Percentiles rank a stretch among this genome's conserved stretches.
Evolutionary conservation across 331 rosid species (phyloP).

Genomic region (Rosa hybrid): DNA sequence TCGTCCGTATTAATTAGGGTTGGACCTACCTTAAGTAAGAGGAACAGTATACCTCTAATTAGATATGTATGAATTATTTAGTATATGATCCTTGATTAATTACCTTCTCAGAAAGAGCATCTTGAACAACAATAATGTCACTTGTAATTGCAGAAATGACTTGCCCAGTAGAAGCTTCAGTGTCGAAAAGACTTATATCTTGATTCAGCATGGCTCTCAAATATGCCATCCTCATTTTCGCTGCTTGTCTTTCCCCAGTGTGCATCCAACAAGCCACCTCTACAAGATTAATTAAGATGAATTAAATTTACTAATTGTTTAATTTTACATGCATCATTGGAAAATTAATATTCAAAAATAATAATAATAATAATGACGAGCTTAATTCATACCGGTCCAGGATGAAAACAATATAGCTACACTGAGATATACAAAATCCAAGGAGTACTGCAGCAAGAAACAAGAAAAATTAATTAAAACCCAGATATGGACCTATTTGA

Average conservation of each 20-base stretch:
- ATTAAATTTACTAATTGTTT: neutral
- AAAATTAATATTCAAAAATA: neutral
- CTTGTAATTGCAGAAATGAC: slow-evolving; percentile 87
- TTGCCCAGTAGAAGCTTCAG: slow-evolving; percentile 89
- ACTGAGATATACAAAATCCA: slow-evolving; percentile 92
- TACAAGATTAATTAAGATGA: slow-evolving; percentile 24
- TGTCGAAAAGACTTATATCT: slow-evolving; percentile 89
- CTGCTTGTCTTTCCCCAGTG: slow-evolving; percentile 93
- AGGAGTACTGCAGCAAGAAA: slow-evolving; percentile 69
- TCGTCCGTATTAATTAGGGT: neutral
- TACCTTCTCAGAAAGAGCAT: slow-evolving; percentile 96
- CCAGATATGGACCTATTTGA: neutral
- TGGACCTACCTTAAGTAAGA: slow-evolving; percentile 2
- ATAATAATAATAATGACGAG: neutral
- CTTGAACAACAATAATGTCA: slow-evolving; percentile 88
- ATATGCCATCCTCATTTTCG: slow-evolving; percentile 97
- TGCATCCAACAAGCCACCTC: slow-evolving; percentile 99
- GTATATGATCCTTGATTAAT: neutral
- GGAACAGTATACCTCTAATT: neutral
- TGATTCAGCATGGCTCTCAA: slow-evolving; percentile 81
- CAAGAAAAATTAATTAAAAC: neutral
- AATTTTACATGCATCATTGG: neutral
- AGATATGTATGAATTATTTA: neutral
- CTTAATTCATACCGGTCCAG: slow-evolving; percentile 68
- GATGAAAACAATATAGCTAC: slow-evolving; percentile 83